These are phyloP conservation scores for Peziza echinospora DNA, from an alignment of 495 filamentous ascomycete genomes.

Conservation along the genomic window DNA sequence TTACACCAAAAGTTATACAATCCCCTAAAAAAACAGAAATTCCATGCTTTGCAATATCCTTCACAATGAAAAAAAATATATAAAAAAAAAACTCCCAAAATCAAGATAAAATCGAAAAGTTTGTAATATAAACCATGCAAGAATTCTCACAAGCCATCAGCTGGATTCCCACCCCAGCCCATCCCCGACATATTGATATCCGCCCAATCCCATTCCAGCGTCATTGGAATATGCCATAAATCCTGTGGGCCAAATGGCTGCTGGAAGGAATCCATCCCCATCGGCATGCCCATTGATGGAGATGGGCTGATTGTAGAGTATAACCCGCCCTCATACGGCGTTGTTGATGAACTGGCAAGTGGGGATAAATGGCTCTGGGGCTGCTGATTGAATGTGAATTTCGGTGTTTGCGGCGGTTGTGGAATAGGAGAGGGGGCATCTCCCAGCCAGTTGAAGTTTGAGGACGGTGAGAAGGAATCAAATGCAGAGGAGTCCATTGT, in stretches of 20 bases:
- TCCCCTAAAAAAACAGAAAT: no score
- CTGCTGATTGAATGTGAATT: neutral
- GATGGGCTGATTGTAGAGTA: neutral
- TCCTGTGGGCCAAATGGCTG: slow-evolving; percentile 93
- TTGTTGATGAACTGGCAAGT: neutral
- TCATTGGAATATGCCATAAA: slow-evolving; percentile 90
- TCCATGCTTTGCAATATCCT: no score
- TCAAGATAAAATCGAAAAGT: no score
- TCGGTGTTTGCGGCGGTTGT: neutral
- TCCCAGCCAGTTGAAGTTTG: neutral
- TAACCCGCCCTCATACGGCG: neutral
- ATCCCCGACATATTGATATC: neutral
- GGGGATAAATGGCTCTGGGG: no score
- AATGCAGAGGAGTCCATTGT: neutral
- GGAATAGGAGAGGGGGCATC: neutral
- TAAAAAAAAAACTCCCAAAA: no score
- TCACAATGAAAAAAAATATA: no score
- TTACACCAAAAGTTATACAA: no score
- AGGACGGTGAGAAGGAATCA: neutral
- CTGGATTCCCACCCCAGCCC: no score
- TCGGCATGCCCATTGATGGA: slow-evolving; percentile 10
- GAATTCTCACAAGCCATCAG: no score
- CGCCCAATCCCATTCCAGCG: slow-evolving; percentile 92
- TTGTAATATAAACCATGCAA: no score
- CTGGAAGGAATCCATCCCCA: slow-evolving; percentile 39